These are phyloP conservation scores for Diplodia scrobiculata DNA, from an alignment of 2,329 filamentous ascomycete genomes.

Conservation along the genomic window DNA sequence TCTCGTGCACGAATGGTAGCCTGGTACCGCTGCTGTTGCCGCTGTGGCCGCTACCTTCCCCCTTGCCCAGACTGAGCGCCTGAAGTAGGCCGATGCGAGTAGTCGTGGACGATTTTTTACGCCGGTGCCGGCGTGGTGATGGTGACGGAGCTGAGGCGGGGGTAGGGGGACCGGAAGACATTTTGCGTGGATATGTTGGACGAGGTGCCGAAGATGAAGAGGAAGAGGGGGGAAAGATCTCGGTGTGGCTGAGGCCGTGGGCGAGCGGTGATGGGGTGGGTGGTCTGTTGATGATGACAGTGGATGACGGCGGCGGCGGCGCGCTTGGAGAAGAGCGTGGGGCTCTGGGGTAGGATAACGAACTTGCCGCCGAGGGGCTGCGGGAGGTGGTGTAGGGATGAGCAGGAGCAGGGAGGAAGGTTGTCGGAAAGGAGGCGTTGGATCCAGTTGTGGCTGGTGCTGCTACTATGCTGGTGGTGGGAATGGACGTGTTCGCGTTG, in stretches of 20 bases:
- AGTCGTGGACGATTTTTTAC: not conserved
- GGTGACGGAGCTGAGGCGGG: not conserved
- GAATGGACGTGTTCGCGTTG: not conserved
- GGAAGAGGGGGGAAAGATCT: not conserved
- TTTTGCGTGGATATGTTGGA: not conserved
- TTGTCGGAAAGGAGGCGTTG: not conserved
- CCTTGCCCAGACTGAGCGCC: not conserved
- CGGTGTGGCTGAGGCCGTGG: slow-evolving; percentile 15
- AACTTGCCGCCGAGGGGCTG: not conserved
- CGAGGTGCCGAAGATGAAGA: not conserved
- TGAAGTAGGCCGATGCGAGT: not conserved
- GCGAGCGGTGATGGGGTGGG: slow-evolving; percentile 8
- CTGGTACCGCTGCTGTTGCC: not conserved
- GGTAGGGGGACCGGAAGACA: not conserved
- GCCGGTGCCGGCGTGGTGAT: not conserved
- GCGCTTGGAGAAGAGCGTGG: not conserved
- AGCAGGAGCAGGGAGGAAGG: not conserved
- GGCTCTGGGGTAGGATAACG: not conserved
- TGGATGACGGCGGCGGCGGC: slow-evolving; percentile 16
- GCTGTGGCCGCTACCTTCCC: not conserved
- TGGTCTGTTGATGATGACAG: not conserved
- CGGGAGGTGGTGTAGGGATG: not conserved
- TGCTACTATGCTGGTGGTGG: not conserved
- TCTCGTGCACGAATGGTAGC: slow-evolving; percentile 5
- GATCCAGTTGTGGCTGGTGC: not conserved